Evolutionary conservation across 768 basidiomycete genomes (phyloP).

Genomic region (Podaxis mareebaensis): DNA sequence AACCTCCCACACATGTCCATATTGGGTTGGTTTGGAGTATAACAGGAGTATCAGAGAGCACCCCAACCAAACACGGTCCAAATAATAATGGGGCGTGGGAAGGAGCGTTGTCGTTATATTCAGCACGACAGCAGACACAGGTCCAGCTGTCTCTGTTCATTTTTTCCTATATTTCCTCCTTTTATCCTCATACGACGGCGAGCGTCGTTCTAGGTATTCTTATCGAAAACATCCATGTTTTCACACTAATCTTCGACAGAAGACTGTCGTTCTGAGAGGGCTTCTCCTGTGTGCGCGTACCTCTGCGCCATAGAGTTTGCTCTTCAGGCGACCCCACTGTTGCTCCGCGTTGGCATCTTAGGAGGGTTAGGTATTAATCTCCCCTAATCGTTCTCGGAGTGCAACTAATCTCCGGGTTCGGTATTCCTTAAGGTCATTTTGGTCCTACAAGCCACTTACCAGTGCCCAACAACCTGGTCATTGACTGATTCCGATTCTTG

Average conservation of each 20-base stretch:
- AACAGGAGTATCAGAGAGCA: neutral
- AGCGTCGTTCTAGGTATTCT: constrained; percentile 16
- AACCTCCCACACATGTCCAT: neutral
- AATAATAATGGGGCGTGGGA: constrained; percentile 11
- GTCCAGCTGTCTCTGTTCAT: neutral
- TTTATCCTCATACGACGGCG: constrained; percentile 1
- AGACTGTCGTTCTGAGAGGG: constrained; percentile 8
- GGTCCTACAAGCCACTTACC: neutral
- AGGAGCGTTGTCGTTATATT: constrained; percentile 7
- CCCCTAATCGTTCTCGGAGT: neutral
- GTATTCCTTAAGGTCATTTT: neutral
- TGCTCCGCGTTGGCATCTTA: constrained; percentile 1
- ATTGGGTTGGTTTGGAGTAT: neutral
- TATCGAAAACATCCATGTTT: constrained; percentile 7
- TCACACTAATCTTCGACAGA: constrained; percentile 11
- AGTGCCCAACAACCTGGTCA: neutral
- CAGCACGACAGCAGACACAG: neutral
- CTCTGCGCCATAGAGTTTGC: constrained; percentile 10
- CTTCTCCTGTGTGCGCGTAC: neutral
- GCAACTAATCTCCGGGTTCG: neutral
- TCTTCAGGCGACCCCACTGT: constrained; percentile 10
- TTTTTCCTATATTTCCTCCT: neutral
- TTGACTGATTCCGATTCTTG: neutral
- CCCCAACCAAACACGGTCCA: constrained; percentile 2
- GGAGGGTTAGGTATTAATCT: constrained; percentile 3